Base-by-base conservation (phyloP, 164 flowering plant species). In the Amborella trichopoda region DNA sequence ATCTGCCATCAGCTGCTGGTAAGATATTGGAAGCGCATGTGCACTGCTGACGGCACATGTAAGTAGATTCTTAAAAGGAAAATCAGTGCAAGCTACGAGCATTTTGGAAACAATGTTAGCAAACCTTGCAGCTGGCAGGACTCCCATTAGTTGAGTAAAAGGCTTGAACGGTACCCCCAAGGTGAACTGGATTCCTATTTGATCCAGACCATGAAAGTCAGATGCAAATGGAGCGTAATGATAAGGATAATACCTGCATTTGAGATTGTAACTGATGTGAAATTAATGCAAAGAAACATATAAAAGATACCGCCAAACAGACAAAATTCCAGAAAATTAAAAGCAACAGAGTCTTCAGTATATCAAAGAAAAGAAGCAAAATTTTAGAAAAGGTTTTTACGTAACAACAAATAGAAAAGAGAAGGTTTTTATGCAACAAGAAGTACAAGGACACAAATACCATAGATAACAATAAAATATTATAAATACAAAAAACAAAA, bases 191-290 rank as follows among this genome's bases (percentile, higher is more conserved):
- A 76, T 59, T 28, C 74, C 58, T 43, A 74, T 34, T 33, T 51
- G 54, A 37, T 42, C 66, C 30, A 76, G 65, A 46, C 59, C 73
- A 33, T 39, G 28, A 50, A 80, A 62, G 52, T 80, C 87, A 17
- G 83, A 76, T 22, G 80, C 82, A 68, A 76, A 76, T 41, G 87
- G 85, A 34, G 77, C 80, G 64, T 76, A 76, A 61, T 80, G 80
- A 39, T 67, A 80, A 10, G 86, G 87, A 58, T 79, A 79, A 58
- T 67, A 78, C 85, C 81, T 78, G 70, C 23, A 27, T 14, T 12
- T 52, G 20, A 13, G 34, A 55, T 11, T 54, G 19, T 20, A 5
- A 12, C 19, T 19, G 5, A 33, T 33, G 9, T 30, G 27, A 13
- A 23, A 24, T 2, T 23, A 1, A 6, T 9, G 3, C 26, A 2